A percentile compares a stretch with the other conserved stretches of the same genome.
These are phyloP conservation scores for Sophora flavescens DNA, from an alignment of 306 rosid species.

Conservation along the genomic window DNA sequence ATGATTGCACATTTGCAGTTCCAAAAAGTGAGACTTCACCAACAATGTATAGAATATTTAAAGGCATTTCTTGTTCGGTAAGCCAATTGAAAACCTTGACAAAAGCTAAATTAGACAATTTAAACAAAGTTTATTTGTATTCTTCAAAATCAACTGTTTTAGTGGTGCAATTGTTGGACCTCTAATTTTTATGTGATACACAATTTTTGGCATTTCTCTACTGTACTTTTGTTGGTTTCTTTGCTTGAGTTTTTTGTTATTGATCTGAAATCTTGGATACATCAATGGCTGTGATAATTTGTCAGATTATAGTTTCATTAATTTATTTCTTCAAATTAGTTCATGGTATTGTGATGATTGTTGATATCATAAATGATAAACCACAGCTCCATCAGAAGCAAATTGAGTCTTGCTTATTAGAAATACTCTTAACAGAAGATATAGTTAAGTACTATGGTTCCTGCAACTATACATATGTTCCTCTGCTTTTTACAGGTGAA, in stretches of 20 bases:
- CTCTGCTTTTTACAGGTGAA: conserved; percentile 60
- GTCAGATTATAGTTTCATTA: not conserved
- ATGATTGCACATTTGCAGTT: conserved; percentile 82
- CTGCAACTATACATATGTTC: not conserved
- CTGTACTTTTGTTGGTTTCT: not conserved
- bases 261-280: not conserved
- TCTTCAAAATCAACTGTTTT: conserved; percentile 13
- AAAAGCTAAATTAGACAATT: conserved; percentile 32
- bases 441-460: not conserved
- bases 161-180: not conserved
- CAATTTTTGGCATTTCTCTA: not conserved
- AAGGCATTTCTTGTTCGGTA: conserved; percentile 79
- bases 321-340: not conserved
- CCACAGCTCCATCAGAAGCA: not conserved
- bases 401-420: not conserved
- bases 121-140: not conserved
- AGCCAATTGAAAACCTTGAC: conserved; percentile 43
- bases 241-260: not conserved
- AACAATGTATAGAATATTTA: conserved; percentile 69
- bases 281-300: not conserved
- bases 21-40: conserved; percentile 69
- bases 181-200: not conserved
- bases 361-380: conserved; percentile 16
- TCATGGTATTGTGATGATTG: not conserved
- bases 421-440: conserved; percentile 2